phyloP scores from a whole-genome alignment of 345 rosid species.

The Acer saccharum region DNA sequence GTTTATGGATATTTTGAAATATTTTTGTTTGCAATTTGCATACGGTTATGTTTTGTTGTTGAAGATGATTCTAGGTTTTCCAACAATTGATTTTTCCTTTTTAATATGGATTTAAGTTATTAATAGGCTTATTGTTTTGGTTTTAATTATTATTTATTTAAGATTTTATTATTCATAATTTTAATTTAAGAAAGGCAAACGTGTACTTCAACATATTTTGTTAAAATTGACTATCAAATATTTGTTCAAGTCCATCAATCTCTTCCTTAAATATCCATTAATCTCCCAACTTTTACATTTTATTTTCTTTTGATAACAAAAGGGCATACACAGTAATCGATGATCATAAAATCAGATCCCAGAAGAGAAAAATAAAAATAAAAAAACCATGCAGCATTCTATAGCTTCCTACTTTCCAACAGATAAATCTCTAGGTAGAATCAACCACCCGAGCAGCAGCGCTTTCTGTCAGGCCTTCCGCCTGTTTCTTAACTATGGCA shows the following conservation, averaged over 20 bases:
- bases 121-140: too few relatives aligned
- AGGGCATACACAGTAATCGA: neutral
- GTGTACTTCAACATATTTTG: too few relatives aligned
- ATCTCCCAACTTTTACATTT: neutral
- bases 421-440: neutral
- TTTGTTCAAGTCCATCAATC: neutral
- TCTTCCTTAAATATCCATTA: neutral
- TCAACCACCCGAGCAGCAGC: neutral
- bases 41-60: too few relatives aligned
- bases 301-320: neutral
- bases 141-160: too few relatives aligned
- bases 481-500: conserved; percentile 42
- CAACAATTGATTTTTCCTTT: too few relatives aligned
- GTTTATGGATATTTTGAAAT: too few relatives aligned
- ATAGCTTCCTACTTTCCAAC: neutral
- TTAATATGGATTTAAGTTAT: too few relatives aligned
- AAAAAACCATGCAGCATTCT: neutral
- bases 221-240: too few relatives aligned
- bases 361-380: neutral
- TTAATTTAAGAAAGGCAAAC: too few relatives aligned
- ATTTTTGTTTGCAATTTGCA: too few relatives aligned
- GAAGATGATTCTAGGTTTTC: too few relatives aligned
- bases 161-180: too few relatives aligned
- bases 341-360: neutral
- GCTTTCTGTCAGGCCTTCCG: neutral